Conservation (phyloP, 805 yeast genomes). For the Ogataea sp. region DNA sequence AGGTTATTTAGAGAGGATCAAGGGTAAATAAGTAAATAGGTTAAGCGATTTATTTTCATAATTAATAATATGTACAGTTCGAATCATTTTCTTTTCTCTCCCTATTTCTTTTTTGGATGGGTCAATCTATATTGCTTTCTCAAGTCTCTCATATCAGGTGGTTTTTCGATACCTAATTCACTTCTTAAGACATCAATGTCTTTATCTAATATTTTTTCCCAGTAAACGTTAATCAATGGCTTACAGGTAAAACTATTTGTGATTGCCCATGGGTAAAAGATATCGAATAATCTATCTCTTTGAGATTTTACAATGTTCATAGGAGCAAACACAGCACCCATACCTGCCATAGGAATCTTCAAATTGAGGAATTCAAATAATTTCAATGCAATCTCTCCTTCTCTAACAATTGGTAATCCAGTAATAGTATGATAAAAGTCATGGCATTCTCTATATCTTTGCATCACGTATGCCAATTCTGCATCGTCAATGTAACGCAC, state of each 20-base stretch:
- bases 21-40: neutral
- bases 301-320: slow-evolving; percentile 59
- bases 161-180: slow-evolving; percentile 66
- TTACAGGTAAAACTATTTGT: slow-evolving; percentile 62
- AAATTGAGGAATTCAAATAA: slow-evolving; percentile 87
- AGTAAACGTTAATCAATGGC: slow-evolving; percentile 78
- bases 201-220: slow-evolving; percentile 76
- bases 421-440: slow-evolving; percentile 93
- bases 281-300: slow-evolving; percentile 51
- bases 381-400: slow-evolving; percentile 95
- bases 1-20: slow-evolving; percentile 8
- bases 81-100: neutral
- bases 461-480: slow-evolving; percentile 86
- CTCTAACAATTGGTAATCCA: slow-evolving; percentile 82
- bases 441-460: slow-evolving; percentile 92
- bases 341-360: slow-evolving; percentile 91
- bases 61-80: neutral
- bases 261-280: slow-evolving; percentile 86
- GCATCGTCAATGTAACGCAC: slow-evolving; percentile 85
- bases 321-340: slow-evolving; percentile 89
- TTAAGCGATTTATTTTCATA: neutral
- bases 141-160: slow-evolving; percentile 69
- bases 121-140: slow-evolving; percentile 25
- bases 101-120: neutral
- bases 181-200: slow-evolving; percentile 66